A percentile compares a stretch with the other conserved stretches of the same genome.
phyloP scores from a whole-genome alignment of 345 rosid species.

The Orychophragmus violaceus region DNA sequence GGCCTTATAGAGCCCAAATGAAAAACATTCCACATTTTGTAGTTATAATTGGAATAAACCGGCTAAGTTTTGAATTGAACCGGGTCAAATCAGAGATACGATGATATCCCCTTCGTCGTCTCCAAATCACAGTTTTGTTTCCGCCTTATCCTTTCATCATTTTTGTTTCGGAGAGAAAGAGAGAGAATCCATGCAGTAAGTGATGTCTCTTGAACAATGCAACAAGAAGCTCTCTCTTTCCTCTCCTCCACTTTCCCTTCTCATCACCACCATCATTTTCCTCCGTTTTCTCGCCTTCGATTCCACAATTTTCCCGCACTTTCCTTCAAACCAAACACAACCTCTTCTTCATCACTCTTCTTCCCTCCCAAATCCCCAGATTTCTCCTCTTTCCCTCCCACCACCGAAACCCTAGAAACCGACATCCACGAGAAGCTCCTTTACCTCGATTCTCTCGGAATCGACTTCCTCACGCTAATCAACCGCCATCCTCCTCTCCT shows the following conservation, averaged over 20 bases:
- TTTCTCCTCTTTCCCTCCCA: conserved; percentile 17
- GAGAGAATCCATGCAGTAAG: conserved; percentile 1
- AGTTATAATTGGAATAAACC: background rate
- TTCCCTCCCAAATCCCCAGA: conserved; percentile 35
- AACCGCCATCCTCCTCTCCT: conserved; percentile 51
- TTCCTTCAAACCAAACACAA: conserved; percentile 43
- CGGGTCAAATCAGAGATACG: background rate
- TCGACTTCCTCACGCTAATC: conserved; percentile 57
- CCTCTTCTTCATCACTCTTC: conserved; percentile 34
- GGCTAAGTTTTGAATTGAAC: background rate
- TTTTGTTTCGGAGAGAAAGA: background rate
- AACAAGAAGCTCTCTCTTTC: conserved; percentile 43
- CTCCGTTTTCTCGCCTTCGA: conserved; percentile 40
- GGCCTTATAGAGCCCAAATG: background rate
- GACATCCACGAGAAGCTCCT: conserved; percentile 64
- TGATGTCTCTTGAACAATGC: conserved; percentile 46
- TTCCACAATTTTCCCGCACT: conserved; percentile 40
- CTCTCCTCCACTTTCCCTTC: conserved; percentile 31
- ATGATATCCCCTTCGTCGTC: background rate
- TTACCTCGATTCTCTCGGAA: conserved; percentile 73
- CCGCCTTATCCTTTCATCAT: conserved; percentile 24
- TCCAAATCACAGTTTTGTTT: conserved; percentile 9
- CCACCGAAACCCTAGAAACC: conserved; percentile 21
- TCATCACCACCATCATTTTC: conserved; percentile 34
- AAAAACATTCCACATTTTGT: background rate